Conservation (phyloP, 495 filamentous ascomycete species). For the Penicillium alfredii region DNA sequence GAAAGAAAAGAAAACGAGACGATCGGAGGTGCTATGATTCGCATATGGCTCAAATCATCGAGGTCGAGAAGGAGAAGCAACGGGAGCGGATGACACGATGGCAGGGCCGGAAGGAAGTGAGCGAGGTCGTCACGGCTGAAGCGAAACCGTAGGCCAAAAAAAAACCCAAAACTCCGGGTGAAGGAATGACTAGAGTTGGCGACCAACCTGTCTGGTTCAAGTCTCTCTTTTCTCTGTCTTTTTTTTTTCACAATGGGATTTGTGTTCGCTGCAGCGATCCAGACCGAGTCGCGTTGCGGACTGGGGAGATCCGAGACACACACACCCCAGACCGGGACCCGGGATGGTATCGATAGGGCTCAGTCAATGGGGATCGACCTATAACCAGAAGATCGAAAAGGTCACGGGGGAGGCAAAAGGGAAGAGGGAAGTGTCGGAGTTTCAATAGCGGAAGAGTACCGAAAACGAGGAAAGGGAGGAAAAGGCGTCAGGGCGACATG, state of each 20-base stretch:
- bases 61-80: constrained; percentile 5
- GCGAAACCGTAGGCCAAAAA: constrained; percentile 8
- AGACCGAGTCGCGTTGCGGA: constrained; percentile 21
- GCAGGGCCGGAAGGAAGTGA: not conserved
- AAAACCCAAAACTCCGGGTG: not conserved
- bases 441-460: constrained; percentile 8
- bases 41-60: constrained; percentile 20
- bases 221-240: too few relatives aligned
- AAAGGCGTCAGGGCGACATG: constrained; percentile 18
- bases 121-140: too few relatives aligned
- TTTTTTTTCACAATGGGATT: constrained; percentile 41
- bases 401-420: too few relatives aligned
- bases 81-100: constrained; percentile 5
- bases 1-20: constrained; percentile 10
- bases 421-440: constrained; percentile 6
- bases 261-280: constrained; percentile 32
- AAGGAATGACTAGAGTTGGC: constrained; percentile 17
- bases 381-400: too few relatives aligned
- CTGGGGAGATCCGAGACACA: constrained; percentile 28
- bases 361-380: too few relatives aligned
- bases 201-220: constrained; percentile 9
- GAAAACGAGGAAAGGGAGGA: constrained; percentile 6
- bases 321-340: constrained; percentile 21
- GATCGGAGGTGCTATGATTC: constrained; percentile 9
- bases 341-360: too few relatives aligned